Conservation (phyloP, 306 rosid genomes). For the Parietaria judaica region DNA sequence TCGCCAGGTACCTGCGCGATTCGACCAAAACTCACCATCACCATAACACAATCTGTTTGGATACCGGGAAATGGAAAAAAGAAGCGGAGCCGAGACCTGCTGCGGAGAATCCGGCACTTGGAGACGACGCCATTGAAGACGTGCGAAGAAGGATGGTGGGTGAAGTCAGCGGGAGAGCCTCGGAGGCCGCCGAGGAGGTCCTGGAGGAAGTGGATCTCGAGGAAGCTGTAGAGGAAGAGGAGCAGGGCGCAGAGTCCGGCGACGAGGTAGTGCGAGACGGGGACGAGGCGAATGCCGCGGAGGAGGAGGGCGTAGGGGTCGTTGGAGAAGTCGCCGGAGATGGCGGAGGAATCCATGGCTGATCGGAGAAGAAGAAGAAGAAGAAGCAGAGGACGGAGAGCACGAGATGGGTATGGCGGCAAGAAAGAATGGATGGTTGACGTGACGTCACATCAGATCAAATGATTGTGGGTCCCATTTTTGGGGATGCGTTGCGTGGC, state of each 20-base stretch:
- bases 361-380: not conserved
- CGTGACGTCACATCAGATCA: no score
- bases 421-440: no score
- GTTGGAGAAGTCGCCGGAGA: not conserved
- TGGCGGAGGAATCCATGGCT: not conserved
- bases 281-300: slow-evolving; percentile 38
- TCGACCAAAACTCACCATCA: not conserved
- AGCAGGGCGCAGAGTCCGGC: slow-evolving; percentile 21
- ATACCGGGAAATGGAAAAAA: not conserved
- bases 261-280: slow-evolving; percentile 38
- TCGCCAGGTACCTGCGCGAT: slow-evolving; percentile 41
- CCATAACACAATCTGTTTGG: not conserved
- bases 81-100: slow-evolving; percentile 25
- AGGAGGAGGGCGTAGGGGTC: slow-evolving; percentile 39
- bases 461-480: no score
- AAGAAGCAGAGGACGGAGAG: no score
- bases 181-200: slow-evolving; percentile 49
- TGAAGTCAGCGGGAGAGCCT: slow-evolving; percentile 43
- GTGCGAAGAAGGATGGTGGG: slow-evolving; percentile 36
- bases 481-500: no score
- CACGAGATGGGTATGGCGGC: no score
- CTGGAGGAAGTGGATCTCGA: slow-evolving; percentile 59
- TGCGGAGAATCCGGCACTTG: slow-evolving; percentile 66
- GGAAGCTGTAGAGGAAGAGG: slow-evolving; percentile 49
- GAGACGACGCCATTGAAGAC: slow-evolving; percentile 64